These are phyloP conservation scores for Saccharomycopsis microspora DNA, from an alignment of 805 yeast species.

Conservation along the genomic window DNA sequence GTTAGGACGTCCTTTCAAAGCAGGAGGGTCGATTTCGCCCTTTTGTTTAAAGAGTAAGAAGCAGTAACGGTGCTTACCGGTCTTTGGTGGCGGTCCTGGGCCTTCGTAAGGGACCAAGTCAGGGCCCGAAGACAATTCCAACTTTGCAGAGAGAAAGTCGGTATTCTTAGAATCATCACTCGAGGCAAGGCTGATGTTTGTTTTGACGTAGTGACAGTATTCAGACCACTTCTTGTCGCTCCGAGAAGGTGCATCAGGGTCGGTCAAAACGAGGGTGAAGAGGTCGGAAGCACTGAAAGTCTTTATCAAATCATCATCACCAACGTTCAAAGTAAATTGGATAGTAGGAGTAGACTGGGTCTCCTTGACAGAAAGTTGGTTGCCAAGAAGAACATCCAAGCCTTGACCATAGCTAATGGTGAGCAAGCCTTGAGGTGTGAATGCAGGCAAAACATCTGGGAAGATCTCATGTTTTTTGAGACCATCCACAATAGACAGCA, in stretches of 20 bases:
- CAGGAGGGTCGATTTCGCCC: conserved; percentile 7
- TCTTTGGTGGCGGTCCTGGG: conserved; percentile 83
- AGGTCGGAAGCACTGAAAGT: conserved; percentile 28
- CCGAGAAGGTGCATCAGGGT: conserved; percentile 88
- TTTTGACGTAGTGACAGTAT: conserved; percentile 62
- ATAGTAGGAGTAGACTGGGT: conserved; percentile 61
- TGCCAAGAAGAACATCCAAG: conserved; percentile 68
- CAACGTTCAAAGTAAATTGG: conserved; percentile 47
- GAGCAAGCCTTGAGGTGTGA: conserved; percentile 29
- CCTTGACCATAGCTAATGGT: conserved; percentile 51
- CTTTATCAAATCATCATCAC: conserved; percentile 9
- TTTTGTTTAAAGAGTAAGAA: conserved; percentile 63
- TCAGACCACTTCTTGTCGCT: conserved; percentile 83
- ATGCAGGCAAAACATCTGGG: conserved; percentile 29
- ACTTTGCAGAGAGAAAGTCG: conserved; percentile 25
- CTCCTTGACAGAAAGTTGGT: conserved; percentile 49
- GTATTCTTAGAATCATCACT: conserved; percentile 19
- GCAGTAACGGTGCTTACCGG: conserved; percentile 83
- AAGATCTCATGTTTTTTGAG: conserved; percentile 30
- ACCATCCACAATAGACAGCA: conserved; percentile 25
- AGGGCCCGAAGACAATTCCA: conserved; percentile 20
- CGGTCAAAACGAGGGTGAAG: conserved; percentile 73
- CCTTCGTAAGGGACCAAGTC: conserved; percentile 50
- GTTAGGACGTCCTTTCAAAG: conserved; percentile 37
- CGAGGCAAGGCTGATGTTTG: conserved; percentile 35